Percentiles rank a stretch among this genome's conserved stretches.
phyloP scores from a whole-genome alignment of 345 rosid genomes.

The Populus euphratica region DNA sequence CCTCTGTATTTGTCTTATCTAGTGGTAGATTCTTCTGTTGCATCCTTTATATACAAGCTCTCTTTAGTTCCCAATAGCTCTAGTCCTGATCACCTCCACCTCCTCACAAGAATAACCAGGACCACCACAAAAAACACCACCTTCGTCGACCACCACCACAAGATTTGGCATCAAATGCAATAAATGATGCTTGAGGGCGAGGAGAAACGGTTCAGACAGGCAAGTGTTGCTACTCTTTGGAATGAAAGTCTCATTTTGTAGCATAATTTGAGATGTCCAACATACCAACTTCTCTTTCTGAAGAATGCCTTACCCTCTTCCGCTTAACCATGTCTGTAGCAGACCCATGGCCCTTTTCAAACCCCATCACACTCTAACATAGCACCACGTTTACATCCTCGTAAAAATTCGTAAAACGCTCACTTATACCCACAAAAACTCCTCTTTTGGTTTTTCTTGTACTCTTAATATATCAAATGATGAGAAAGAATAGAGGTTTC shows the following conservation, averaged over 20 bases:
- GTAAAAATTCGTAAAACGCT: background rate
- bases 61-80: background rate
- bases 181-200: background rate
- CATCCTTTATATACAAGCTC: background rate
- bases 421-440: background rate
- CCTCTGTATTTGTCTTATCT: background rate
- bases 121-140: background rate
- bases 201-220: background rate
- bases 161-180: background rate
- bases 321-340: constrained; percentile 49
- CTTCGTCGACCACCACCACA: background rate
- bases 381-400: background rate
- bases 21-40: background rate
- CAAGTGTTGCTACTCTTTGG: background rate
- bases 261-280: constrained; percentile 30
- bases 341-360: constrained; percentile 59
- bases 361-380: background rate
- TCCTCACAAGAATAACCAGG: background rate
- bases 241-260: constrained; percentile 15
- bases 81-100: background rate
- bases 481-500: constrained; percentile 63
- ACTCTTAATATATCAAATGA: constrained; percentile 4
- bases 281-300: constrained; percentile 48
- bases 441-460: background rate
- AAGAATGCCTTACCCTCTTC: constrained; percentile 41